Conservation (phyloP, 1,139 yeast species). For the Blastobotrys buckinghamii region DNA sequence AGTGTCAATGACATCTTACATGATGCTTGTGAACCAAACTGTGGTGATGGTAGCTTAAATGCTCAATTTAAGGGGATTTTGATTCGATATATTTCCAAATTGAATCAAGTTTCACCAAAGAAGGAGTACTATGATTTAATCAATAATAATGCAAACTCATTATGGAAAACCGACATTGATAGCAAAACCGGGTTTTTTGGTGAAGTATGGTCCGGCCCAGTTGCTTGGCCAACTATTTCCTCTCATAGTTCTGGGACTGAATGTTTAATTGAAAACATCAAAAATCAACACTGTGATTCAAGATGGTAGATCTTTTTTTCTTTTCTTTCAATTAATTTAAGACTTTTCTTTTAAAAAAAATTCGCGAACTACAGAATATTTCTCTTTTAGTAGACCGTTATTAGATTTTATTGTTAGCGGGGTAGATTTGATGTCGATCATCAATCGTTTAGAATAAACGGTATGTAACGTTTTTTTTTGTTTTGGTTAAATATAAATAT, state of each 20-base stretch:
- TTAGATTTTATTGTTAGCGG: too few relatives aligned
- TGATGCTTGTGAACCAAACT: conserved; percentile 17
- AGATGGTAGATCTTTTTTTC: too few relatives aligned
- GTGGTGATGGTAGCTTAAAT: conserved; percentile 14
- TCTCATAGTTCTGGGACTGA: conserved; percentile 11
- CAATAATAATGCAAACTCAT: conserved; percentile 8
- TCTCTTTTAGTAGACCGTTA: too few relatives aligned
- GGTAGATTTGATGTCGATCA: too few relatives aligned
- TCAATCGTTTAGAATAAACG: too few relatives aligned
- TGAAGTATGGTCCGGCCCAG: conserved; percentile 12
- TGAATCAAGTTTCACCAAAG: conserved; percentile 10
- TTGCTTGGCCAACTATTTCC: conserved; percentile 3
- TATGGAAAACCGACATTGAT: conserved; percentile 7
- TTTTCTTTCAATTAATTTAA: too few relatives aligned
- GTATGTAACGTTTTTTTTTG: too few relatives aligned
- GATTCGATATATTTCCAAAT: conserved; percentile 15
- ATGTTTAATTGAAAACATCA: conserved; percentile 6
- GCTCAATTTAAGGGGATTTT: conserved; percentile 20
- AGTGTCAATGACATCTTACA: conserved; percentile 11
- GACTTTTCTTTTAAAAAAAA: too few relatives aligned
- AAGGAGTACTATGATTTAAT: conserved; percentile 8
- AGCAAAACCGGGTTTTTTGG: conserved; percentile 6
- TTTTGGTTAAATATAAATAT: too few relatives aligned
- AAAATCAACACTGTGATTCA: too few relatives aligned
- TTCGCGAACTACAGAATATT: too few relatives aligned